phyloP scores from a whole-genome alignment of 2,329 filamentous ascomycete species.

The Cladosporium sp. region DNA sequence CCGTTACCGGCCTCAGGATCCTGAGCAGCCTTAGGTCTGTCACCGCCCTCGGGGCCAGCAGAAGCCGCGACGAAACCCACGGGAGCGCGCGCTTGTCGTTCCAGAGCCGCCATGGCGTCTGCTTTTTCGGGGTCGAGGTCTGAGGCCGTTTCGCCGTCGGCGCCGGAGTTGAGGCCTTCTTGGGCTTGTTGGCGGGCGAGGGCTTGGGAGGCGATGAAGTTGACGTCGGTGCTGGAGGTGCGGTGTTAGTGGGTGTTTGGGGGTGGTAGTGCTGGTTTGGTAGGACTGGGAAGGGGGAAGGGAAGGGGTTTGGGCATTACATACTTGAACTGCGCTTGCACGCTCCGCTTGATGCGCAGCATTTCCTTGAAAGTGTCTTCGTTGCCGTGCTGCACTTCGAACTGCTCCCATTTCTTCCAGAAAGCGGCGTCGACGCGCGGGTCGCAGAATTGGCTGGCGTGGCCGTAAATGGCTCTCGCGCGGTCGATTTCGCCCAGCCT shows the following conservation, averaged over 20 bases:
- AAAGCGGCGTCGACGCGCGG: slow-evolving; percentile 84
- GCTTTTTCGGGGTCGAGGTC: slow-evolving; percentile 47
- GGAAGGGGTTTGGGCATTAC: slow-evolving; percentile 21
- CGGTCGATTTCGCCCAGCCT: slow-evolving; percentile 89
- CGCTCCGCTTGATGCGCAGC: slow-evolving; percentile 93
- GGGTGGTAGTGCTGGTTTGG: too few species aligned
- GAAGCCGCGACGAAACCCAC: slow-evolving; percentile 87
- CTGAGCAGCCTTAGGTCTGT: slow-evolving; percentile 16
- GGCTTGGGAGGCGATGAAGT: slow-evolving; percentile 95
- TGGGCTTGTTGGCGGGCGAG: slow-evolving; percentile 69
- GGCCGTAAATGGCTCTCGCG: slow-evolving; percentile 90
- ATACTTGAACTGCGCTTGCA: slow-evolving; percentile 93
- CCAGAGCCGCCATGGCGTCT: slow-evolving; percentile 86
- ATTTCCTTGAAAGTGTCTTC: slow-evolving; percentile 99
- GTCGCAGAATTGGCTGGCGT: slow-evolving; percentile 96
- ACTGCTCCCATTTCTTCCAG: slow-evolving; percentile 95
- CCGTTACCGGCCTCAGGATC: slow-evolving; percentile 15
- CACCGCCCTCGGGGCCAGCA: slow-evolving; percentile 42
- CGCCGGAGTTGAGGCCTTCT: slow-evolving; percentile 20
- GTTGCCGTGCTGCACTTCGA: slow-evolving; percentile 96
- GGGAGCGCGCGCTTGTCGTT: slow-evolving; percentile 81
- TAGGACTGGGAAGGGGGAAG: background rate
- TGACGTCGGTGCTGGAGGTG: slow-evolving; percentile 72
- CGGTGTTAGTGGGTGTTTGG: slow-evolving; percentile 32
- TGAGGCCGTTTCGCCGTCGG: slow-evolving; percentile 37